Base-by-base conservation (phyloP, 805 yeast species). In the Nakazawaea ishiwadae region DNA sequence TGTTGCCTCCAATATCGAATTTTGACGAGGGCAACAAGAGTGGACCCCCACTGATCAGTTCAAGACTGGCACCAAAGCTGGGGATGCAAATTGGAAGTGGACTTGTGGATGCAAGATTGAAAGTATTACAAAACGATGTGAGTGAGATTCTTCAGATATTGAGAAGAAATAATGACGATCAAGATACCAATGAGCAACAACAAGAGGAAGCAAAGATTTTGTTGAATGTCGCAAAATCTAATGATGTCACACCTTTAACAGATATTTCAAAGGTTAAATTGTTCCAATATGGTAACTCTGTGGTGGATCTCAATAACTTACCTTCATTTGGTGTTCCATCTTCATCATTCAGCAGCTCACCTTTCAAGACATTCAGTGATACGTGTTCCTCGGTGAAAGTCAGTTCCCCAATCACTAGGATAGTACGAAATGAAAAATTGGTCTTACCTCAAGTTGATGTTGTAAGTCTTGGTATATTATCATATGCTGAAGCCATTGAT, bases 381-480 rank as follows among this genome's bases (percentile, higher is more conserved):
- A 59, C 66, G 28, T 54, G 64, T 16, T 47, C 60, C 0, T 45
- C 51, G 9, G 47, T 51, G 4, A 53, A 52, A 17, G 47, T 61
- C 1, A 73, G 71, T 0, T 51, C 49, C n/a, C 68, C 73, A 1
- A 56, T 71, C 1, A 44, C 57, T 5, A 62, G 66, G 23, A 48
- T 68, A 37, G 49, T 31, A 16, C 39, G 37, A 31, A 40, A 37
- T 38, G 46, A 37, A 33, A 41, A 19, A 26, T 38, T 44, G 4
- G 15, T 31, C 17, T 39, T 27, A 29, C 35, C 26, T 8, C 53
- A 52, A 37, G 63, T 58, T 49, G 86, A 82, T 52, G 56, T 82
- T 3, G 63, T 84, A 3, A 50, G 73, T 2, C 51, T 72, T 19
- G 75, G 76, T 1, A 59, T 82, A 4, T 51, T 85, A 12, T 52